These are phyloP conservation scores for Globisporangium carolinianum DNA, from an alignment of 352 stramenopile species.

Conservation along the genomic window DNA sequence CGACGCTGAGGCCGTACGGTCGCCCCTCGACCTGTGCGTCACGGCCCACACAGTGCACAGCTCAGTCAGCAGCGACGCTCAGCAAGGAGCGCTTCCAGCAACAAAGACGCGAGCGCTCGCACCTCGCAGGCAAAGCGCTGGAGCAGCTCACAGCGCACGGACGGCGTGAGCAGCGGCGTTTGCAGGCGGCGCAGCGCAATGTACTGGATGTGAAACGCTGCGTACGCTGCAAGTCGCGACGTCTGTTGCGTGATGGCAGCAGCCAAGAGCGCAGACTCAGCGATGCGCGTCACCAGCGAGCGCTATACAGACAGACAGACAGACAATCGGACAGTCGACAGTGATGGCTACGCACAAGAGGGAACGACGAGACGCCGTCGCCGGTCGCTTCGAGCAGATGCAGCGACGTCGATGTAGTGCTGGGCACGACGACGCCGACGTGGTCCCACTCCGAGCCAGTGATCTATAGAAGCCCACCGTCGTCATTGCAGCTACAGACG, in stretches of 20 bases:
- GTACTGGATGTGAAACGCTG: slow-evolving; percentile 38
- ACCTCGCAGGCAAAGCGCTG: slow-evolving; percentile 33
- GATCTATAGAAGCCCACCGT: slow-evolving; percentile 15
- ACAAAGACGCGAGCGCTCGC: neutral
- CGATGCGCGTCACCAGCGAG: no score
- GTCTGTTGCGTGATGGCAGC: slow-evolving; percentile 7
- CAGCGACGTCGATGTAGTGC: slow-evolving; percentile 12
- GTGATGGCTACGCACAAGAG: slow-evolving; percentile 22
- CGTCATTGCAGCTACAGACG: no score
- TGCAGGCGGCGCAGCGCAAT: slow-evolving; percentile 39
- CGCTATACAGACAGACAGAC: neutral
- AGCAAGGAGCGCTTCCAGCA: no score
- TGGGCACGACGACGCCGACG: slow-evolving; percentile 40
- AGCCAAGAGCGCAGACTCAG: no score
- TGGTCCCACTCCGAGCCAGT: slow-evolving; percentile 67
- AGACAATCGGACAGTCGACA: neutral
- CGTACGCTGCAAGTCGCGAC: slow-evolving; percentile 27
- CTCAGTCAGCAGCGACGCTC: no score
- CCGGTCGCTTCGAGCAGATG: slow-evolving; percentile 55
- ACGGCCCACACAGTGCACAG: no score
- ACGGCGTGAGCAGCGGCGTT: slow-evolving; percentile 39
- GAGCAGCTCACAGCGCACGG: slow-evolving; percentile 41
- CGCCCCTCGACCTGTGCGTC: slow-evolving; percentile 28
- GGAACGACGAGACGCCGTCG: slow-evolving; percentile 46
- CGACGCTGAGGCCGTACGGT: slow-evolving; percentile 46